Evolutionary conservation across 2,329 filamentous ascomycete genomes (phyloP).

Genomic region (Elsinoe fawcettii): DNA sequence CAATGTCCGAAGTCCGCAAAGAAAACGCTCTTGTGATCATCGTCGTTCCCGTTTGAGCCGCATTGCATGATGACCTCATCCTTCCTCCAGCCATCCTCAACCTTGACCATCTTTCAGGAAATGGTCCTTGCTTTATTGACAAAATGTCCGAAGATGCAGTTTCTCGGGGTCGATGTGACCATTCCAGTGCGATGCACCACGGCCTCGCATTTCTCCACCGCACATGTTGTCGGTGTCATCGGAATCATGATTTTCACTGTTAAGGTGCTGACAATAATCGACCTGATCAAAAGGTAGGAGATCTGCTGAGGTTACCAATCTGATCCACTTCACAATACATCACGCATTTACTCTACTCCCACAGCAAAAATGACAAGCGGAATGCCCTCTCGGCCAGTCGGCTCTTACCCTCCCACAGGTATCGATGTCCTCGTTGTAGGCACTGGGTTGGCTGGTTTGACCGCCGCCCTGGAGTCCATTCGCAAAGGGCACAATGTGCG

Average conservation of each 20-base stretch:
- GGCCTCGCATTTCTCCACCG: background rate
- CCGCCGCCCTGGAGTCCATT: slow-evolving; percentile 27
- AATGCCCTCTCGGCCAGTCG: slow-evolving; percentile 37
- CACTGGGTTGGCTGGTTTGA: slow-evolving; percentile 27
- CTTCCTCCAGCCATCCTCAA: background rate
- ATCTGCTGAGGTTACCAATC: background rate
- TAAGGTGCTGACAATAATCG: background rate
- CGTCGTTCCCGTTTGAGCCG: slow-evolving; percentile 1
- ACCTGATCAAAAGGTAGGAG: slow-evolving; percentile 3
- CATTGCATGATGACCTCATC: slow-evolving; percentile 11
- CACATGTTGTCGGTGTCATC: background rate
- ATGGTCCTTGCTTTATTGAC: slow-evolving; percentile 7
- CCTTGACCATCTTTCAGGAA: slow-evolving; percentile 7
- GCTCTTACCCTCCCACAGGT: slow-evolving; percentile 37
- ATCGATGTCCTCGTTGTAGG: slow-evolving; percentile 29
- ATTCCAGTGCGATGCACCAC: background rate
- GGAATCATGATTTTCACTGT: background rate
- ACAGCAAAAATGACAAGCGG: slow-evolving; percentile 19
- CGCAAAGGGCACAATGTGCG: slow-evolving; percentile 28
- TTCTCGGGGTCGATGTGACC: background rate
- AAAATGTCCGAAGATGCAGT: slow-evolving; percentile 10
- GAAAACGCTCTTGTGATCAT: background rate
- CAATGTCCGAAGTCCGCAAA: slow-evolving; percentile 7
- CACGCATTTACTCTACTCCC: background rate
- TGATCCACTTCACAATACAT: background rate